Base-by-base conservation (phyloP, 768 basidiomycete genomes). In the Mycena kentingensis region DNA sequence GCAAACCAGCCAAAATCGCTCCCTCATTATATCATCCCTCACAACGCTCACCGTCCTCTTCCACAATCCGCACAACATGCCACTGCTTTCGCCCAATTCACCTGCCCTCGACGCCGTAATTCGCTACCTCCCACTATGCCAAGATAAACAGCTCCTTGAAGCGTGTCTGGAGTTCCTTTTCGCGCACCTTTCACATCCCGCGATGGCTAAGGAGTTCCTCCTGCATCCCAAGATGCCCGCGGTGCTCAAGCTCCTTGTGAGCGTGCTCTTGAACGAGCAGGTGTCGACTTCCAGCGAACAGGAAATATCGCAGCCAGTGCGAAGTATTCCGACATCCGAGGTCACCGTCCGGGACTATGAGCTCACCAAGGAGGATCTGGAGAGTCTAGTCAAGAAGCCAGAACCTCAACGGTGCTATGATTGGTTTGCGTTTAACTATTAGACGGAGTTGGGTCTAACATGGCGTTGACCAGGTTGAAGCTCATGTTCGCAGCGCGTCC, bases 331-430 rank as follows among this genome's bases (percentile, higher is more conserved):
- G 12, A 78, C 82, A 2, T 66, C 73, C 5, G 70, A 79, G 2
- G 69, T 77, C 29, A 63, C 66, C 10, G 75, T 77, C 1, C 77
- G 77, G 32, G 77, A 82, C 58, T 87, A 87, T 60, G 85, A 89
- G 58, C 73, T 93, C 22, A 84, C 83, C 2, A 73, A 77, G 56
- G 88, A 88, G 58, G 90, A 92, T 58, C 67, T 89, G 48, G 82
- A 87, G 4, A 65, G 57, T 7, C 66, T 93, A 25, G 55, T 88
- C 16, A 65, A 73, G 10, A 74, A 81, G 60, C 72, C 77, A 32
- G 91, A 94, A 61, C 92, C 91, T 12, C 79, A 88, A 54, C 78
- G 92, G 11, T 93, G 88, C 65, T 88, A 83, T 61, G 87, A 91
- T 63, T 94, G 91, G 91, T 90, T 63, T 34, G 77, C 63, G 38